Evolutionary conservation across 2,329 filamentous ascomycete genomes (phyloP), one percentile per base, ranked within the genome.

Genomic region (Leptosphaerulina australis): DNA sequence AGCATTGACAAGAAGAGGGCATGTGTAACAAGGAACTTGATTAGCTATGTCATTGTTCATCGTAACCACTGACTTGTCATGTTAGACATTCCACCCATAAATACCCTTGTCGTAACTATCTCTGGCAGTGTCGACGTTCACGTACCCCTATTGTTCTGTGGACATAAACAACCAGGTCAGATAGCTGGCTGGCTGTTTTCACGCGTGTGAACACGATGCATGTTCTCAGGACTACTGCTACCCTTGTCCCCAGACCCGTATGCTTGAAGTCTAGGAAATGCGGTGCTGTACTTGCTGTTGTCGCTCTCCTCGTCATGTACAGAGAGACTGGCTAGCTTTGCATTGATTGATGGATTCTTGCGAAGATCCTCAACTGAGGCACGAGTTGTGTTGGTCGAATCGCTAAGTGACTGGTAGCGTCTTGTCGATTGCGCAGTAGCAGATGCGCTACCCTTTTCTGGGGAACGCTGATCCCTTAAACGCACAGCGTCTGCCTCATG

Each of bases 401-500:
- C 54, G 29, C 55, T 60, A 36, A 63, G 46, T 15, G 61, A 54
- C 17, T 58, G 50, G 22, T 46, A 29, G 18, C 44, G 50, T 15
- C 47, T 56, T 22, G 44, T 26, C 3, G 45, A 43, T 8, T 69
- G 10, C 15, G 35, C 9, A 36, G 9, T 25, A 36, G 30, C 20
- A n/a, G 33, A 15, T 10, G 18, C 14, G 10, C 14, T 14, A 14
- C 17, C 10, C 5, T 51, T 40, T 4, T 69, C 64, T 33, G 70
- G 64, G 31, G 68, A 68, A 24, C 64, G 64, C 31, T 62, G 58
- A 50, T 74, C 68, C 15, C 65, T 64, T 30, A 61, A 61, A 35
- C 67, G 63, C 8, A 70, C 44, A 12, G 65, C 37, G 30, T 67
- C 59, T 11, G 62, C 64, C 25, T 74, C 73, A 5, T 68, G 63